Base-by-base conservation (phyloP, 2,329 filamentous ascomycete species). In the Aspergillus fijiensis region DNA sequence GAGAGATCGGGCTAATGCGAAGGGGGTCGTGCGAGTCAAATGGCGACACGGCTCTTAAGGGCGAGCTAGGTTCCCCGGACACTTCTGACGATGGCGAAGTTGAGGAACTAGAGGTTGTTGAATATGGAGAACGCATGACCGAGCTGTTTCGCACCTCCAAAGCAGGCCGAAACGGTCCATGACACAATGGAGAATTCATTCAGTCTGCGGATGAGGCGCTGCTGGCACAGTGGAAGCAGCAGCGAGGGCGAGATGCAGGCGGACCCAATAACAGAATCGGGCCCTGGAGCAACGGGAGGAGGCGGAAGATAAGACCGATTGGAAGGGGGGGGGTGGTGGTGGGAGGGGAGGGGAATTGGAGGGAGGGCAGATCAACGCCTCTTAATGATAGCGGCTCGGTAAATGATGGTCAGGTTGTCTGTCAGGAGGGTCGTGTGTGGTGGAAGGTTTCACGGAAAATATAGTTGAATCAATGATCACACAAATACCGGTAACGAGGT, bases 131-230 rank as follows among this genome's bases (percentile, higher is more conserved):
- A 64, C 64, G 68, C 72, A 74, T 74, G 65, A 66, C 65, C 65
- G 66, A 55, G 51, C 66, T 66, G 62, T 71, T 62, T 63, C 66
- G 60, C 58, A 66, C 57, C 51, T 62, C 51, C 66, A 63, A 60
- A 57, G 63, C 54, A 65, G 69, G 68, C 61, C 67, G 66, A 61
- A 62, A 65, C 47, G 64, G 65, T 70, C 70, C 72, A 75, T 73
- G 65, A 65, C 71, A 73, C 63, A 65, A 65, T 60, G 65, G 59
- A 58, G 65, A 61, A 71, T 72, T 69, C 70, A 74, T 74, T 64
- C 69, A 74, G 65, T 65, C 60, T 67, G 59, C 52, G 57, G 63
- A 31, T 42, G 39, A 42, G 39, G 52, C 51, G 31, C 47, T 42
- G 45, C 49, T 56, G 61, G 60, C 55, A 56, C 33, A 35, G 21